Evolutionary conservation across 208 protist genomes (phyloP), one percentile per base, ranked within the genome.

Genomic region (Spongospora subterranea): DNA sequence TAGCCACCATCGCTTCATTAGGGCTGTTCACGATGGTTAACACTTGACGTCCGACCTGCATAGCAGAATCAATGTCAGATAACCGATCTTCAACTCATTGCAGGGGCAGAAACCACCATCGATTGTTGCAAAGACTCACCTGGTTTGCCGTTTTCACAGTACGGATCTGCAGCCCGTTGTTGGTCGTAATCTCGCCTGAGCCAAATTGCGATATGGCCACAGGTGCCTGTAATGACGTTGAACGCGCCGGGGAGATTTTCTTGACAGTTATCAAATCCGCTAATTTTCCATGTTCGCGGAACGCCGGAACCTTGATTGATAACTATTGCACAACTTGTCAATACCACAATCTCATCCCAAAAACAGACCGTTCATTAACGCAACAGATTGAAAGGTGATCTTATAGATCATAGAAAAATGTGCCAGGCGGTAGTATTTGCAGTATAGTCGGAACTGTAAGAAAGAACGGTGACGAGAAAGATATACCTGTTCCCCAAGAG

Each of bases 231-330:
- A 82, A 35, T 13, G 71, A 35, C 17, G 71, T 82, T n/a, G 71
- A 6, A 35, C 71, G 71, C 35, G 71, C 71, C 71, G 71, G 71
- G 6, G 71, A 35, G 6, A 35, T n/a, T n/a, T n/a, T 35, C 71
- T 82, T 82, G 35, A 82, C 71, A 6, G 71, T 39, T 6, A 82
- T 82, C 71, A 82, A n/a, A n/a, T 82, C 71, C 17, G 6, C n/a
- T 13, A 82, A 20, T n/a, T 6, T n/a, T 6, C 71, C 71, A n/a
- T 35, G 35, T 45, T 82, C 35, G n/a, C 71, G 71, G n/a, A 39
- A 82, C 17, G 71, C 71, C 40, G 71, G 71, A 6, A 82, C 71
- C 17, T 6, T 82, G n/a, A 82, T 82, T n/a, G 71, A 82, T n/a
- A 82, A 13, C 71, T 82, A 43, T 60, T 24, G 24, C 24, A 6